A percentile compares a stretch with the other conserved stretches of the same genome.
Conservation (phyloP, 2,329 filamentous ascomycete species). For the Hirsutella minnesotensis region DNA sequence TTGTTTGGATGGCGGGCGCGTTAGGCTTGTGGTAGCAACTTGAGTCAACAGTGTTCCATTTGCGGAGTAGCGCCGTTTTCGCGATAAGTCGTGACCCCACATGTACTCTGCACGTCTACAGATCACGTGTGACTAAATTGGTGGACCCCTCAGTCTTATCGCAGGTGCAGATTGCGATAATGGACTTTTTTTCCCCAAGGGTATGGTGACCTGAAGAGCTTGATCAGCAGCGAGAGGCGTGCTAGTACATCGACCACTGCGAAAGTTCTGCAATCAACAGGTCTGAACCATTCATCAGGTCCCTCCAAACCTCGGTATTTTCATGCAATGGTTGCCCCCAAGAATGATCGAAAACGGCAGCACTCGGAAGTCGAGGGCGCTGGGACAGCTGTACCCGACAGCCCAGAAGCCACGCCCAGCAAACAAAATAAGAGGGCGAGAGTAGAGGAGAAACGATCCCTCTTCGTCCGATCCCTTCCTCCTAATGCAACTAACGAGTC, state of each 20-base stretch:
- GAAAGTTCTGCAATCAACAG: too few relatives aligned
- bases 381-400: conserved; percentile 16
- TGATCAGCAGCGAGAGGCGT: too few relatives aligned
- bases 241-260: too few relatives aligned
- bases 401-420: conserved; percentile 18
- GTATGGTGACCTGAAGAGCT: background rate
- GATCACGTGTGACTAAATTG: conserved; percentile 22
- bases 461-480: conserved; percentile 86
- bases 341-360: conserved; percentile 23
- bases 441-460: conserved; percentile 53
- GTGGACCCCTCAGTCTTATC: background rate
- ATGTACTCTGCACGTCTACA: conserved; percentile 4
- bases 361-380: conserved; percentile 20
- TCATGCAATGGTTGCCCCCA: conserved; percentile 12
- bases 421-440: conserved; percentile 40
- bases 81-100: conserved; percentile 1
- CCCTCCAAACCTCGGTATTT: too few relatives aligned
- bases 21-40: conserved; percentile 9
- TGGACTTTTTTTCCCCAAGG: conserved; percentile 12
- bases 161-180: conserved; percentile 7
- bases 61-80: conserved; percentile 12
- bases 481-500: conserved; percentile 66
- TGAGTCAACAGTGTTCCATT: conserved; percentile 22
- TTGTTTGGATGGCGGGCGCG: conserved; percentile 17
- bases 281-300: too few relatives aligned